Conservation (phyloP, 1,139 yeast genomes). For the Saccharomyces pastorianus region DNA sequence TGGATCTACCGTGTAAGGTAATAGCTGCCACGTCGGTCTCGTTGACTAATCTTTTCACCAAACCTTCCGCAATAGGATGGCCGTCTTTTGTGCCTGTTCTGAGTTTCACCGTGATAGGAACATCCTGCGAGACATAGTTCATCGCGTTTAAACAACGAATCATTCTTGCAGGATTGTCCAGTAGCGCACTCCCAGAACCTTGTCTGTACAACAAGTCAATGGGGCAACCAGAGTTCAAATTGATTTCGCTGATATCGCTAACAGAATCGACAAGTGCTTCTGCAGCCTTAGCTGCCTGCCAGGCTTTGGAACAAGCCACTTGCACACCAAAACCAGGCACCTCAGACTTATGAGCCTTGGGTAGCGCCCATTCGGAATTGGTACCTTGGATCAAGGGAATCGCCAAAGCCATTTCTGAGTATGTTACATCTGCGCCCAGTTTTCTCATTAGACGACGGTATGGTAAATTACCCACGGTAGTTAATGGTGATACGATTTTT, state of each 20-base stretch:
- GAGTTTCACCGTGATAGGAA: slow-evolving; percentile 85
- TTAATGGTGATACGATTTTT: slow-evolving; percentile 87
- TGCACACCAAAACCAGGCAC: slow-evolving; percentile 90
- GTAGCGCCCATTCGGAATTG: slow-evolving; percentile 94
- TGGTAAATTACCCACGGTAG: slow-evolving; percentile 96
- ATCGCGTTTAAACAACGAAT: slow-evolving; percentile 74
- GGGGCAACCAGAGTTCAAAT: slow-evolving; percentile 95
- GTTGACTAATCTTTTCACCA: slow-evolving; percentile 60
- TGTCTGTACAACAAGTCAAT: slow-evolving; percentile 83
- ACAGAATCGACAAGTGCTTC: slow-evolving; percentile 50
- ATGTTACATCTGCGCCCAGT: slow-evolving; percentile 88
- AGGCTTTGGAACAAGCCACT: slow-evolving; percentile 82
- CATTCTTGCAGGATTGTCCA: slow-evolving; percentile 82
- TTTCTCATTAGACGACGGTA: slow-evolving; percentile 87
- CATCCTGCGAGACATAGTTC: slow-evolving; percentile 81
- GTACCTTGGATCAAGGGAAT: slow-evolving; percentile 82
- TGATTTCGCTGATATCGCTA: slow-evolving; percentile 58
- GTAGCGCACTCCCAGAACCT: slow-evolving; percentile 92
- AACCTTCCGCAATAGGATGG: slow-evolving; percentile 71
- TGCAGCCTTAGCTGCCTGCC: slow-evolving; percentile 90
- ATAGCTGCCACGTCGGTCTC: slow-evolving; percentile 86
- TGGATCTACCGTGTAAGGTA: slow-evolving; percentile 90
- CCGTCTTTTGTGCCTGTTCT: slow-evolving; percentile 85
- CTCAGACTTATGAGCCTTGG: slow-evolving; percentile 79
- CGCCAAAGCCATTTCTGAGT: slow-evolving; percentile 85